Evolutionary conservation across 2,329 filamentous ascomycete genomes (phyloP), one percentile per base, ranked within the genome.

Genomic region (Leptoxyphium fumago): DNA sequence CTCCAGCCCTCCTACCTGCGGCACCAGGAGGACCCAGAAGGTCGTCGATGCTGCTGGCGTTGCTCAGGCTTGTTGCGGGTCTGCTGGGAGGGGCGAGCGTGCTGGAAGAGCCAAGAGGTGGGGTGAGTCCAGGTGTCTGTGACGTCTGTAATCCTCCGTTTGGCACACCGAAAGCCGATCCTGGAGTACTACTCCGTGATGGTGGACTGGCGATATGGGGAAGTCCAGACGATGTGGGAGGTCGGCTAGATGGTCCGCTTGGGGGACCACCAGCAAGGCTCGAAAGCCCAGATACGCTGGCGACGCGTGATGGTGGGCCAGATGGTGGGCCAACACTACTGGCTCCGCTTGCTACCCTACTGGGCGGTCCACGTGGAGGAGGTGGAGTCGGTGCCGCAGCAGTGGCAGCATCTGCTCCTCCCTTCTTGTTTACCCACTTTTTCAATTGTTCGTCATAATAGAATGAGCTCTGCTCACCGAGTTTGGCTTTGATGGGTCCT

Each of bases 391-490:
- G 59, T n/a, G 67, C 64, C 18, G 71, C 60, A 28, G 73, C 69
- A 50, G 77, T 74, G 2, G 74, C 68, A 21, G 73, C 68, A 8
- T 82, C 80, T 7, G 76, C 74, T 11, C 68, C 68, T 10, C 80
- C 80, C 61, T 94, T 95, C 70, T 95, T 95, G 69, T 98, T 96
- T 61, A 98, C 73, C 93, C 93, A 98, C 61, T 91, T 87, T 69
- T 94, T 93, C 43, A 94, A 74, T n/a, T 95, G 84, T 2, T 87
- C 83, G 58, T 98, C 91, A 57, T 91, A 98, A 52, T 89, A 82
- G 63, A 98, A 95, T 39, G 80, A 86, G 62, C 78, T 94, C 58
- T 91, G 78, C 63, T 98, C 93, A 48, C 89, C 93, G 8, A 98
- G 75, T 58, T 98, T 98, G 49, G 93, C 91, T 54, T 77, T 79